Evolutionary conservation across 192 early-diverging fungal species (phyloP).

Genomic region (Gorgonomyces haynaldii): DNA sequence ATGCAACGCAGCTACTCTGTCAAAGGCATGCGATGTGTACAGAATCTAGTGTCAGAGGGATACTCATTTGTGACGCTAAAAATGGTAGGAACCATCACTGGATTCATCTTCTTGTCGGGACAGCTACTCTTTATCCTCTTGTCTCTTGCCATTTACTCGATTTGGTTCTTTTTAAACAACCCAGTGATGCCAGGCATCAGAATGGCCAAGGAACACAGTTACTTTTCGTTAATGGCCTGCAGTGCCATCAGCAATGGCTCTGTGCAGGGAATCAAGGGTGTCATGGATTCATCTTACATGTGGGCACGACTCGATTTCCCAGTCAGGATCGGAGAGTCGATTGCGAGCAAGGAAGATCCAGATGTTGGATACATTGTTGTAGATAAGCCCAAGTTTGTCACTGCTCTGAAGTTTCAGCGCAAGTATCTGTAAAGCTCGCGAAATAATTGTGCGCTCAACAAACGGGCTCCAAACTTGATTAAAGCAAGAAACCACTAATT

Average conservation of each 20-base stretch:
- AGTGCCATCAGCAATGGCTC: background rate
- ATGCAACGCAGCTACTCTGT: background rate
- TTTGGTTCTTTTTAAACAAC: background rate
- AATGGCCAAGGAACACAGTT: background rate
- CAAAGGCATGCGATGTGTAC: background rate
- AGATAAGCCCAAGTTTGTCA: slow-evolving; percentile 1
- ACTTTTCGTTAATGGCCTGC: background rate
- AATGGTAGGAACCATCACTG: background rate
- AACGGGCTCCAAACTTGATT: too few relatives aligned
- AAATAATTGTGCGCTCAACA: too few relatives aligned
- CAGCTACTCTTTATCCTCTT: background rate
- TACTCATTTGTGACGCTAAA: background rate
- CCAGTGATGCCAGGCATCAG: background rate
- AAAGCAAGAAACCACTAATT: too few relatives aligned
- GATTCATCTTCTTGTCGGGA: background rate
- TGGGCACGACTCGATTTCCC: background rate
- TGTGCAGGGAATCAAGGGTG: background rate
- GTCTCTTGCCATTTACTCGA: background rate
- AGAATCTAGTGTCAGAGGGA: background rate
- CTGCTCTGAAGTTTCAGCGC: background rate
- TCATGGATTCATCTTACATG: background rate
- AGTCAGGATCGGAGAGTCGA: background rate
- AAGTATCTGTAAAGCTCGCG: too few relatives aligned
- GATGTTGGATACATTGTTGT: background rate
- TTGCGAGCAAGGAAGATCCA: background rate